Evolutionary conservation across 768 basidiomycete genomes (phyloP).

Genomic region (Phanerochaete sordida): DNA sequence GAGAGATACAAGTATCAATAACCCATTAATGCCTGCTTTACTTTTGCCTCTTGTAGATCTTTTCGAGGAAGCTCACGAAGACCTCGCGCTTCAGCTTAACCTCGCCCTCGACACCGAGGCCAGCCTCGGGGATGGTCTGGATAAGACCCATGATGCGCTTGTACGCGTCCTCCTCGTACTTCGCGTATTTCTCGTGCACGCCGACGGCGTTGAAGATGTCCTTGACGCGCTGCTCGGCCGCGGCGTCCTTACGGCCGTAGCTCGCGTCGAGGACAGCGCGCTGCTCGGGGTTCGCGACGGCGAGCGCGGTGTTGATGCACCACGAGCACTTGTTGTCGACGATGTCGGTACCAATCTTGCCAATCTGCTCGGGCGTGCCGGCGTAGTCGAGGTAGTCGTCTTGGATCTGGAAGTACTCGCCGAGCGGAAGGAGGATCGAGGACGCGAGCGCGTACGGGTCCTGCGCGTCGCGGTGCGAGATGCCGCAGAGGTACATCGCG

Average conservation of each 20-base stretch:
- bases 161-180: conserved; percentile 79
- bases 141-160: conserved; percentile 65
- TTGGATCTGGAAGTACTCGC: conserved; percentile 98
- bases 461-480: conserved; percentile 49
- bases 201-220: conserved; percentile 68
- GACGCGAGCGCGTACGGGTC: conserved; percentile 71
- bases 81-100: conserved; percentile 56
- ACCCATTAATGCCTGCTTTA: conserved; percentile 12
- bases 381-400: conserved; percentile 96
- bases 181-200: conserved; percentile 61
- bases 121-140: conserved; percentile 62
- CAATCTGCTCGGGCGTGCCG: conserved; percentile 85
- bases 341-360: conserved; percentile 98
- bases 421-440: conserved; percentile 84
- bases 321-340: conserved; percentile 99
- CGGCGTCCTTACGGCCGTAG: conserved; percentile 59
- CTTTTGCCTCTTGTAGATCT: conserved; percentile 70
- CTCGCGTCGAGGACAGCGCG: conserved; percentile 58
- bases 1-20: not conserved
- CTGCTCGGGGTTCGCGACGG: conserved; percentile 50
- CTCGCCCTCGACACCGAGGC: conserved; percentile 28
- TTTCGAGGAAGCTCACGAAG: conserved; percentile 82
- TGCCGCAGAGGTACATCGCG: conserved; percentile 75
- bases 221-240: conserved; percentile 60
- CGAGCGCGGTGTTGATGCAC: conserved; percentile 88